Base-by-base conservation (phyloP, 2,329 filamentous ascomycete genomes). In the Xylaria sp. region DNA sequence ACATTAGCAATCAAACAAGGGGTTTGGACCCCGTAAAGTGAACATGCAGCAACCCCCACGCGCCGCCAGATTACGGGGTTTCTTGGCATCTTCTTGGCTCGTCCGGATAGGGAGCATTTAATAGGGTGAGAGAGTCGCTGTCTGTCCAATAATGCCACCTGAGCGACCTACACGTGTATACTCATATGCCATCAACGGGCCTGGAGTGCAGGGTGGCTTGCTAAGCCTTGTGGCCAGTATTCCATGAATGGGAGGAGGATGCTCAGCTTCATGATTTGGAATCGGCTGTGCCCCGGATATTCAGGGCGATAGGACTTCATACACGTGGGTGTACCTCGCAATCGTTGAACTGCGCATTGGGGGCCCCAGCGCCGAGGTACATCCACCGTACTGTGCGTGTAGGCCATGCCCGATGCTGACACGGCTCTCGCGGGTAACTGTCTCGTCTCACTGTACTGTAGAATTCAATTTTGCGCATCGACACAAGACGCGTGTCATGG, bases 1-100 rank as follows among this genome's bases (percentile, higher is more conserved):
- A 44, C 65, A 61, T 63, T 40, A 54, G 41, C 51, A 38, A 63
- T 63, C 63, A 62, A 66, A 65, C 69, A 68, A 62, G 67, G 58
- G 63, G 57, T 49, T 68, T 69, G 64, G 64, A 71, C 70, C 69
- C 71, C 70, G 64, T 71, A 65, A 63, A 67, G 65, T 58, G 63
- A 59, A 58, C 58, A 53, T 48, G 33, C 47, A 55, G 46, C 47
- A 64, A 65, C 66, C 66, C 66, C 66, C 66, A 68, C 66, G 63
- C 60, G 38, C 49, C 23, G 31, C 60, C 55, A 63, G 64, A 60
- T 59, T 63, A 63, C 55, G 58, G 62, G 53, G 57, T 63, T 51
- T 57, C 60, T 66, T 61, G 58, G 63, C 54, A 48, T 33, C 37
- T 15, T 23, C 55, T 58, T 62, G 62, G 51, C 62, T 49, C 40